phyloP scores from a whole-genome alignment of 129 eudicot genomes.

The Erigeron canadensis region DNA sequence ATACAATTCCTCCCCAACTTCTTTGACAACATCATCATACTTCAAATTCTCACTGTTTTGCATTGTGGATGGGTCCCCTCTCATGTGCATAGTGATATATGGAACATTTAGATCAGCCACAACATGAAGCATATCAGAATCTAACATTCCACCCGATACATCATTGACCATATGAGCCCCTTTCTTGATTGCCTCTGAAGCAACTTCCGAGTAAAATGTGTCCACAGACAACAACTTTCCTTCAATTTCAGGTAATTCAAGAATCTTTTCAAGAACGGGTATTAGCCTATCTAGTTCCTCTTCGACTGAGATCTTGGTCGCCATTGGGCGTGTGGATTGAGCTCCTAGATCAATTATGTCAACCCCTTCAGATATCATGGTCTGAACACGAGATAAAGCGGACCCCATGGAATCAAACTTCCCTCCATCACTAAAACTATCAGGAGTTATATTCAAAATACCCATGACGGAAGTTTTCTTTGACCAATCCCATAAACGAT shows the following conservation, averaged over 20 bases:
- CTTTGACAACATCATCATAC: conserved; percentile 65
- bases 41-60: conserved; percentile 68
- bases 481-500: conserved; percentile 83
- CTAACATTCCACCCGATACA: conserved; percentile 75
- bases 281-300: conserved; percentile 77
- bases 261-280: conserved; percentile 74
- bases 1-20: conserved; percentile 67
- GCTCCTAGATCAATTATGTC: conserved; percentile 94
- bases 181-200: conserved; percentile 69
- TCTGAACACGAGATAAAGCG: conserved; percentile 65
- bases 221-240: conserved; percentile 78
- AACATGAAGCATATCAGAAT: conserved; percentile 58
- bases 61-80: conserved; percentile 86
- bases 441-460: conserved; percentile 81
- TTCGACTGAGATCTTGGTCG: conserved; percentile 58
- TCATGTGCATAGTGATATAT: conserved; percentile 83
- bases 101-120: conserved; percentile 66
- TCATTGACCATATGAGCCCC: conserved; percentile 88
- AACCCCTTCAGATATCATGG: conserved; percentile 68
- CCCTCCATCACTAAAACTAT: conserved; percentile 97
- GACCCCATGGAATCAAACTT: conserved; percentile 58
- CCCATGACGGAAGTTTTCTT: conserved; percentile 81
- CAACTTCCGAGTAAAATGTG: conserved; percentile 80
- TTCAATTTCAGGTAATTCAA: conserved; percentile 59
- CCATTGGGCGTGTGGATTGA: conserved; percentile 95